A percentile compares a stretch with the other conserved stretches of the same genome.
Evolutionary conservation across 148 eudicot species (phyloP).

Genomic region (Mesembryanthemum crystallinum): DNA sequence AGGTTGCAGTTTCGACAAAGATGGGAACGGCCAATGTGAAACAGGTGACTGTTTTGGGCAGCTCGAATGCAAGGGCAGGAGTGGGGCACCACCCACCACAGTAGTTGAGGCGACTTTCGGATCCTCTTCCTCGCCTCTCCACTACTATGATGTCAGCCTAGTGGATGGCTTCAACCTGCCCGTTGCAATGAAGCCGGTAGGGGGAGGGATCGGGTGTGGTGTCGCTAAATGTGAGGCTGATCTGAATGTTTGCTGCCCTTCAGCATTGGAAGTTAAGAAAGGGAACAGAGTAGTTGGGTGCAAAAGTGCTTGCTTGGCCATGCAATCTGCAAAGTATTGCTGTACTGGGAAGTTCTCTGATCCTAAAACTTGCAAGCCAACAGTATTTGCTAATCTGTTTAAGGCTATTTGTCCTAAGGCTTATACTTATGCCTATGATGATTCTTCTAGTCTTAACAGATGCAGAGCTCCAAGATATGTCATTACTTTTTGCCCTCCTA

Average conservation of each 20-base stretch:
- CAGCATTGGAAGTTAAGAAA: conserved; percentile 58
- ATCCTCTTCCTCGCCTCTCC: conserved; percentile 61
- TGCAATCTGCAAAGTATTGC: conserved; percentile 64
- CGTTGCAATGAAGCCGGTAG: conserved; percentile 68
- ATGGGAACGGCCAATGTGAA: conserved; percentile 64
- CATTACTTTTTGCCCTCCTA: conserved; percentile 83
- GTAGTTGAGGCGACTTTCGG: conserved; percentile 91
- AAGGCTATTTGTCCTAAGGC: conserved; percentile 88
- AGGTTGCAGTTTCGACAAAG: conserved; percentile 55
- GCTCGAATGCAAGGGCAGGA: conserved; percentile 58
- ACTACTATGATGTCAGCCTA: conserved; percentile 86
- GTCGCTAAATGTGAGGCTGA: conserved; percentile 68
- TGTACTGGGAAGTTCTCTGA: conserved; percentile 63
- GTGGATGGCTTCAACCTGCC: conserved; percentile 95
- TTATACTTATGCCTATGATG: conserved; percentile 84
- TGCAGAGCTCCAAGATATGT: conserved; percentile 79
- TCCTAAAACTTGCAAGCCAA: conserved; percentile 76
- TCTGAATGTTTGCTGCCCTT: conserved; percentile 72
- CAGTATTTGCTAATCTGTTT: conserved; percentile 58
- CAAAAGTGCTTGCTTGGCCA: conserved; percentile 84
- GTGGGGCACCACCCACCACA: conserved; percentile 80
- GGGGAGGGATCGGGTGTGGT: conserved; percentile 77
- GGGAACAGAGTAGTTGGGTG: conserved; percentile 71
- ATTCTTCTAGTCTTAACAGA: conserved; percentile 68
- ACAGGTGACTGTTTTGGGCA: conserved; percentile 78